These are phyloP conservation scores for Fusarium palustre DNA, from an alignment of 2,329 filamentous ascomycete genomes.

Conservation along the genomic window DNA sequence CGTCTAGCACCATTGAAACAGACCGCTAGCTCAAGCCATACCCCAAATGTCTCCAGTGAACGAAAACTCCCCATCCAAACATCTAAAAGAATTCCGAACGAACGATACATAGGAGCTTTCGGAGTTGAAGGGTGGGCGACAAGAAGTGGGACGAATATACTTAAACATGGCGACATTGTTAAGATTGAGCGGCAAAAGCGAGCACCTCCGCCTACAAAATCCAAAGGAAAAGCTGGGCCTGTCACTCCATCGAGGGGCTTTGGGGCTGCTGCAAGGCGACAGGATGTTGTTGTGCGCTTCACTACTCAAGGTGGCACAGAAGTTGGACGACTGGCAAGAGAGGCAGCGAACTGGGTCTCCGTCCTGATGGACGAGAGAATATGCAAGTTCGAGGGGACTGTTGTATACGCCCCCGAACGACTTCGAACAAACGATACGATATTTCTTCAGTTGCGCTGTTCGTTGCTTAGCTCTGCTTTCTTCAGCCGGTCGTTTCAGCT, in stretches of 20 bases:
- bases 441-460: constrained; percentile 88
- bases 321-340: constrained; percentile 86
- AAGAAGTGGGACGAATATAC: constrained; percentile 77
- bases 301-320: constrained; percentile 83
- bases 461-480: constrained; percentile 79
- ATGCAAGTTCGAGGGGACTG: constrained; percentile 86
- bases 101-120: constrained; percentile 88
- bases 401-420: constrained; percentile 88
- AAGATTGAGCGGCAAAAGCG: constrained; percentile 88
- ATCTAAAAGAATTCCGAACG: constrained; percentile 51
- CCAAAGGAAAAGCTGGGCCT: constrained; percentile 56
- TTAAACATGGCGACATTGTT: constrained; percentile 86
- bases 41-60: constrained; percentile 16
- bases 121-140: constrained; percentile 94
- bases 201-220: constrained; percentile 62
- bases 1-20: constrained; percentile 15
- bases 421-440: constrained; percentile 92
- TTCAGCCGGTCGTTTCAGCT: constrained; percentile 68
- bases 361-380: constrained; percentile 90
- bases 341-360: constrained; percentile 91
- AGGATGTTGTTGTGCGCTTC: constrained; percentile 92
- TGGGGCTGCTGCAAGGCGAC: constrained; percentile 70
- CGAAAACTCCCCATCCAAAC: constrained; percentile 22
- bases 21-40: constrained; percentile 15
- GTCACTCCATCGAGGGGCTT: constrained; percentile 53